These are phyloP conservation scores for Hyphopichia buzzinii DNA, from an alignment of 1,139 yeast genomes.

Conservation along the genomic window DNA sequence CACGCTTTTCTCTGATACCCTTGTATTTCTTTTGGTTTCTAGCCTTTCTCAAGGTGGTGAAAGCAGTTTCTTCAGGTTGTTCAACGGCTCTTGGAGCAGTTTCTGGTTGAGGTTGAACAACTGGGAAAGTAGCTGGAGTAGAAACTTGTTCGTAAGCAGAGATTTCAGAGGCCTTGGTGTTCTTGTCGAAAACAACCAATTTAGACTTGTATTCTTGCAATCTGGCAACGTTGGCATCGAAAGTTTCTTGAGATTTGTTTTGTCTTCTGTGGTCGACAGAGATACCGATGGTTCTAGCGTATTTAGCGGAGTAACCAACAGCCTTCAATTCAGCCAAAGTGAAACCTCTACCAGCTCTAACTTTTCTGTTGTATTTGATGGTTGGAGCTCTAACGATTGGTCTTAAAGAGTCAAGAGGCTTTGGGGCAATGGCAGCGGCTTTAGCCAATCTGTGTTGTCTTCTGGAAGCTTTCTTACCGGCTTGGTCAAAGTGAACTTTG, in stretches of 20 bases:
- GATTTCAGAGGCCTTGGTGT: slow-evolving; percentile 71
- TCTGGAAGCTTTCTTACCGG: slow-evolving; percentile 98
- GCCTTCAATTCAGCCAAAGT: slow-evolving; percentile 98
- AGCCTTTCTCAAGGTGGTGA: slow-evolving; percentile 92
- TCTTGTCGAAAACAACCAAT: slow-evolving; percentile 94
- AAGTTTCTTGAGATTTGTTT: slow-evolving; percentile 96
- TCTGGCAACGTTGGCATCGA: slow-evolving; percentile 93
- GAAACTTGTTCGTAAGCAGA: slow-evolving; percentile 73
- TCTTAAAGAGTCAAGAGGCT: slow-evolving; percentile 94
- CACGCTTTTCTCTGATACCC: slow-evolving; percentile 98
- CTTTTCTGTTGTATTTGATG: slow-evolving; percentile 97
- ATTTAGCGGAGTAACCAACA: slow-evolving; percentile 91
- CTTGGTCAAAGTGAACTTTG: slow-evolving; percentile 99
- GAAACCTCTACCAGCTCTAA: slow-evolving; percentile 99
- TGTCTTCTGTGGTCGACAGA: slow-evolving; percentile 99
- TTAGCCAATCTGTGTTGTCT: slow-evolving; percentile 90
- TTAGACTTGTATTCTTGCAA: slow-evolving; percentile 94
- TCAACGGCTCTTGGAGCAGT: slow-evolving; percentile 89
- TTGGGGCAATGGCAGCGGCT: slow-evolving; percentile 97
- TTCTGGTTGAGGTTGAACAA: slow-evolving; percentile 73
- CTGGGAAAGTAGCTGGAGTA: slow-evolving; percentile 86
- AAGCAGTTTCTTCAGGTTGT: slow-evolving; percentile 83
- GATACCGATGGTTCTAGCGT: slow-evolving; percentile 98
- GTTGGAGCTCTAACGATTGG: slow-evolving; percentile 99
- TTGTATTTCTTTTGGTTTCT: slow-evolving; percentile 90